Conservation (phyloP, 2,329 filamentous ascomycete genomes). For the Ilyonectria sp. region DNA sequence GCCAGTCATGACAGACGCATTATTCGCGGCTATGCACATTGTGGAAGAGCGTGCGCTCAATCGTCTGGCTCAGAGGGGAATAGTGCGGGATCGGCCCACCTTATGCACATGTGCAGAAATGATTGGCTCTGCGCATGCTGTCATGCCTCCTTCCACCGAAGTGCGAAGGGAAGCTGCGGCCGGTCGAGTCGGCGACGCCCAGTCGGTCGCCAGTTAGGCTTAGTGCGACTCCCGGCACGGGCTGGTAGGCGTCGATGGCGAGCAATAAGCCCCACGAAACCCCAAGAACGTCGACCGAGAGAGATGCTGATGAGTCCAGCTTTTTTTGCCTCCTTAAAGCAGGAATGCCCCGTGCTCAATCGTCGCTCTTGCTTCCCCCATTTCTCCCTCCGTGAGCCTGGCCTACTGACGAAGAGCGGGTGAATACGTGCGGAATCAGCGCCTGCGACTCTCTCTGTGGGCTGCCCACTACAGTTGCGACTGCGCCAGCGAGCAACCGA, state of each 20-base stretch:
- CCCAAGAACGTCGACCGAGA: slow-evolving; percentile 50
- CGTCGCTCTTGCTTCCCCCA: background rate
- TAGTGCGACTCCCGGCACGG: slow-evolving; percentile 37
- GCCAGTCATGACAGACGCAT: background rate
- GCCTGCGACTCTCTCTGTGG: background rate
- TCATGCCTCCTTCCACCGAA: background rate
- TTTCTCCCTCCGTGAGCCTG: slow-evolving; percentile 14
- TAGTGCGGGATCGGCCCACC: slow-evolving; percentile 21
- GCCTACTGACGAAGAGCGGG: slow-evolving; percentile 6
- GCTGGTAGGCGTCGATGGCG: slow-evolving; percentile 21
- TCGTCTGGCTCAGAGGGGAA: slow-evolving; percentile 26
- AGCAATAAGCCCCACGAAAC: slow-evolving; percentile 30
- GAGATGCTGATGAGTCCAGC: slow-evolving; percentile 34
- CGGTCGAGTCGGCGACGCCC: slow-evolving; percentile 18
- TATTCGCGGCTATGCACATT: slow-evolving; percentile 8
- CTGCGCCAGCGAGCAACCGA: slow-evolving; percentile 10
- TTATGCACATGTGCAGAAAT: slow-evolving; percentile 44
- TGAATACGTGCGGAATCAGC: background rate
- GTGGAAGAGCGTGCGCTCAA: background rate
- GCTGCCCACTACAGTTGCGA: background rate
- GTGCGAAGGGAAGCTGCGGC: slow-evolving; percentile 1
- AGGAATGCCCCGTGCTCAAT: slow-evolving; percentile 6
- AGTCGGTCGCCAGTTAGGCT: slow-evolving; percentile 47
- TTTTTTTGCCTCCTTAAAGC: slow-evolving; percentile 22
- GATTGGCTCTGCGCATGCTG: slow-evolving; percentile 30